phyloP scores from a whole-genome alignment of 2,329 filamentous ascomycete genomes.

The Fusarium devonianum region DNA sequence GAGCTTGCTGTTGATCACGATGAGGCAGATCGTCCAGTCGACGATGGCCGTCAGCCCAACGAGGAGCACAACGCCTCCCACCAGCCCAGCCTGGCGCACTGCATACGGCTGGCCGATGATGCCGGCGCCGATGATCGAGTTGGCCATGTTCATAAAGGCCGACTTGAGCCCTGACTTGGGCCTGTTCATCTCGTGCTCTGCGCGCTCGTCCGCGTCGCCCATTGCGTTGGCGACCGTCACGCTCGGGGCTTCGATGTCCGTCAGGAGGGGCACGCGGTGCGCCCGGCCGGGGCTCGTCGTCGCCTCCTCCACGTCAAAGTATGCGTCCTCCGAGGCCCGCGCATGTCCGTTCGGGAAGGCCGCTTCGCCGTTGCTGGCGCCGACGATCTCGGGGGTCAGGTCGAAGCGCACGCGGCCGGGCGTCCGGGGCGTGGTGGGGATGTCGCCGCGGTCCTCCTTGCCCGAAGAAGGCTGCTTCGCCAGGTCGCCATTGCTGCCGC shows the following conservation, averaged over 20 bases:
- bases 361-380: slow-evolving; percentile 36
- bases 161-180: slow-evolving; percentile 86
- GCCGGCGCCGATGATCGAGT: slow-evolving; percentile 87
- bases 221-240: slow-evolving; percentile 68
- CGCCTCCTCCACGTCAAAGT: slow-evolving; percentile 59
- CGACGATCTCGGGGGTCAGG: slow-evolving; percentile 56
- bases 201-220: slow-evolving; percentile 52
- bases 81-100: slow-evolving; percentile 88
- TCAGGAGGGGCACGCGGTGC: slow-evolving; percentile 76
- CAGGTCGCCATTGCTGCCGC: slow-evolving; percentile 23
- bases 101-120: slow-evolving; percentile 92
- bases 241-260: slow-evolving; percentile 82
- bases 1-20: slow-evolving; percentile 97
- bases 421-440: slow-evolving; percentile 46
- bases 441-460: slow-evolving; percentile 31
- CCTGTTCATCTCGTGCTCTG: slow-evolving; percentile 63
- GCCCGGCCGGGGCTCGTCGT: slow-evolving; percentile 56
- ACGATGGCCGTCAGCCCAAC: slow-evolving; percentile 81
- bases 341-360: slow-evolving; percentile 17
- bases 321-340: slow-evolving; percentile 40
- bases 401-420: slow-evolving; percentile 81
- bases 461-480: slow-evolving; percentile 20
- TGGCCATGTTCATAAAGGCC: slow-evolving; percentile 99
- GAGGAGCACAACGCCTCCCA: slow-evolving; percentile 80
- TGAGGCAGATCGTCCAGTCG: slow-evolving; percentile 97